These are phyloP conservation scores for Entomortierella lignicola DNA, from an alignment of 192 early-diverging fungal species.

Conservation along the genomic window DNA sequence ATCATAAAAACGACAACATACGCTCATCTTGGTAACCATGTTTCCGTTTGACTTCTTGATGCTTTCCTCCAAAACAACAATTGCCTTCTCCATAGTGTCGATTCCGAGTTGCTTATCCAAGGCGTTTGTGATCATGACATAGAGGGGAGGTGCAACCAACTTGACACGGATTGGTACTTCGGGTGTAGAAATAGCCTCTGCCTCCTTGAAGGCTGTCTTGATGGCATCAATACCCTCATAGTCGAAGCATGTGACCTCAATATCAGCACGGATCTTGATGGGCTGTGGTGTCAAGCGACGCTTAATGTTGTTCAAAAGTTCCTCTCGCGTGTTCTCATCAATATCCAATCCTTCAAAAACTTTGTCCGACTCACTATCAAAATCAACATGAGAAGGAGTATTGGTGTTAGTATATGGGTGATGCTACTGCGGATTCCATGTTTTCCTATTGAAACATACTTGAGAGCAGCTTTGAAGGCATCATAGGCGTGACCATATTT, in stretches of 20 bases:
- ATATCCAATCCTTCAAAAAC: slow-evolving; percentile 88
- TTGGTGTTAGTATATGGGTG: background rate
- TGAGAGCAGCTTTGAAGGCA: slow-evolving; percentile 94
- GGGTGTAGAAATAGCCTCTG: slow-evolving; percentile 83
- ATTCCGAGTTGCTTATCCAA: slow-evolving; percentile 89
- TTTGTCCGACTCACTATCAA: slow-evolving; percentile 78
- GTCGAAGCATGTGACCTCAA: slow-evolving; percentile 93
- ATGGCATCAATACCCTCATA: slow-evolving; percentile 98
- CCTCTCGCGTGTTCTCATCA: slow-evolving; percentile 67
- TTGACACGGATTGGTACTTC: slow-evolving; percentile 83
- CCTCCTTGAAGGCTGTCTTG: slow-evolving; percentile 87
- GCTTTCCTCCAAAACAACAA: slow-evolving; percentile 81
- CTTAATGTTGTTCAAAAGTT: slow-evolving; percentile 86
- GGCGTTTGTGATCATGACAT: slow-evolving; percentile 90
- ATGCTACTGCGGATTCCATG: no score
- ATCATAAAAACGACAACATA: slow-evolving; percentile 24
- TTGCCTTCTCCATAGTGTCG: slow-evolving; percentile 88
- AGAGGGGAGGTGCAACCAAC: slow-evolving; percentile 93
- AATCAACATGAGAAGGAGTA: background rate
- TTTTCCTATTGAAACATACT: slow-evolving; percentile 78
- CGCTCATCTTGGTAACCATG: slow-evolving; percentile 89
- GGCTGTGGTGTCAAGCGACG: slow-evolving; percentile 95
- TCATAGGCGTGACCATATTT: slow-evolving; percentile 98
- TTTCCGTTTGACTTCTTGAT: slow-evolving; percentile 79
- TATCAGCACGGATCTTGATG: slow-evolving; percentile 95